Percentiles rank a stretch among this genome's conserved stretches.
Evolutionary conservation across 78 protist species (phyloP).

Genomic region (Anaeramoeba flamelloides): DNA sequence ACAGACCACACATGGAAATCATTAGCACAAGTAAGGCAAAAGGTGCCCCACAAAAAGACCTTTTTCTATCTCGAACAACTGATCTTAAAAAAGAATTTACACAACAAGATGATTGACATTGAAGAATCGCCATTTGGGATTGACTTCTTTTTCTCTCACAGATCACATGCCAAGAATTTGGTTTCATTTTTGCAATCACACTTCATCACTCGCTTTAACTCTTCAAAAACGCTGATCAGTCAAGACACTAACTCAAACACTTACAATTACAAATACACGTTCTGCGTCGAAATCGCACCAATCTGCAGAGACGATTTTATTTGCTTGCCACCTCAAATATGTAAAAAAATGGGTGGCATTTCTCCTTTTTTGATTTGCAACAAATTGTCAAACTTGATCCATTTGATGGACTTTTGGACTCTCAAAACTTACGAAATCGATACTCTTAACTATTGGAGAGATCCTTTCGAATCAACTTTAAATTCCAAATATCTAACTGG

Average conservation of each 20-base stretch:
- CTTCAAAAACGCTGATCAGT: slow-evolving; percentile 60
- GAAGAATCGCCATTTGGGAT: slow-evolving; percentile 69
- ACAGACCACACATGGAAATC: slow-evolving; percentile 87
- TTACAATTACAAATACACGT: slow-evolving; percentile 59
- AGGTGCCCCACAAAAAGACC: slow-evolving; percentile 82
- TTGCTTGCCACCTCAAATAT: slow-evolving; percentile 49
- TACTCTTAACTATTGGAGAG: neutral
- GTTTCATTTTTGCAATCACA: neutral
- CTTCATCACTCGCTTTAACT: neutral
- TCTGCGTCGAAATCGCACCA: slow-evolving; percentile 75
- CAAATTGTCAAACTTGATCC: neutral
- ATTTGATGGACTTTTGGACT: neutral
- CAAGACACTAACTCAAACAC: slow-evolving; percentile 66
- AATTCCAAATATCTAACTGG: neutral
- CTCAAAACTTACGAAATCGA: neutral
- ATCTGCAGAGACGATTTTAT: slow-evolving; percentile 83
- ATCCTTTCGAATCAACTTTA: neutral
- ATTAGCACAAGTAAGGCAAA: slow-evolving; percentile 82
- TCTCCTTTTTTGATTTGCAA: neutral
- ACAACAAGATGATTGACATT: slow-evolving; percentile 42
- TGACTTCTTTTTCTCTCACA: slow-evolving; percentile 70
- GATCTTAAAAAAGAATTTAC: slow-evolving; percentile 79
- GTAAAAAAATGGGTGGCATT: neutral
- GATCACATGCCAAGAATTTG: neutral
- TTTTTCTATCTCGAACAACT: slow-evolving; percentile 86